Evolutionary conservation across 345 rosid genomes (phyloP).

Genomic region (Ceriops decandra): DNA sequence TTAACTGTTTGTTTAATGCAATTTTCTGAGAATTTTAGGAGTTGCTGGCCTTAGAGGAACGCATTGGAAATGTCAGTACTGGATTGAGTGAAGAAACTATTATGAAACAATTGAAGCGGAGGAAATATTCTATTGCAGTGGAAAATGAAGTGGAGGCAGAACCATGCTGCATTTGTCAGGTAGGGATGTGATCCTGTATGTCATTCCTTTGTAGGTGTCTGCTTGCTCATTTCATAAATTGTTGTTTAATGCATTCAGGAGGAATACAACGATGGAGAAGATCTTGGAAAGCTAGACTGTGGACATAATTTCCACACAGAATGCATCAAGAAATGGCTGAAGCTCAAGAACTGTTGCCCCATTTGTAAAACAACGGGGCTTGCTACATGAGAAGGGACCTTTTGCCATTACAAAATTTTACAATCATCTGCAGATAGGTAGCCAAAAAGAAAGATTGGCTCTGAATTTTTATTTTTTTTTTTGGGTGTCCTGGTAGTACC

Average conservation of each 20-base stretch:
- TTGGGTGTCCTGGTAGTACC: neutral
- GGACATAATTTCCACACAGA: constrained; percentile 68
- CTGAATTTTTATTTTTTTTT: neutral
- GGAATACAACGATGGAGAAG: constrained; percentile 60
- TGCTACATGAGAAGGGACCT: constrained; percentile 28
- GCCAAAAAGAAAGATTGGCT: constrained; percentile 3
- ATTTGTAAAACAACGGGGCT: constrained; percentile 77
- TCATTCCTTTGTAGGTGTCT: neutral
- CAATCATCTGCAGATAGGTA: neutral
- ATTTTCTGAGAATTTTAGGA: constrained; percentile 46
- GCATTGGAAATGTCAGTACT: constrained; percentile 84
- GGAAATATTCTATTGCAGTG: constrained; percentile 29
- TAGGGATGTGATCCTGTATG: constrained; percentile 19
- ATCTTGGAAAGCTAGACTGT: constrained; percentile 67
- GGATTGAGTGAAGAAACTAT: constrained; percentile 77
- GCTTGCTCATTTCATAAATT: neutral
- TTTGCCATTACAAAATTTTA: neutral
- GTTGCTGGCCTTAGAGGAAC: constrained; percentile 78
- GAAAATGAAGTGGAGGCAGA: constrained; percentile 46
- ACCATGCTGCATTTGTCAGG: constrained; percentile 93
- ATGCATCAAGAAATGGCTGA: constrained; percentile 80
- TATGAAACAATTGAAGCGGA: constrained; percentile 40
- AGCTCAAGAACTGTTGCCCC: constrained; percentile 80
- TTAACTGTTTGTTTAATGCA: neutral
- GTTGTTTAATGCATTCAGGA: constrained; percentile 43